These are phyloP conservation scores for Didymella glomerata DNA, from an alignment of 2,329 filamentous ascomycete species.

Conservation along the genomic window DNA sequence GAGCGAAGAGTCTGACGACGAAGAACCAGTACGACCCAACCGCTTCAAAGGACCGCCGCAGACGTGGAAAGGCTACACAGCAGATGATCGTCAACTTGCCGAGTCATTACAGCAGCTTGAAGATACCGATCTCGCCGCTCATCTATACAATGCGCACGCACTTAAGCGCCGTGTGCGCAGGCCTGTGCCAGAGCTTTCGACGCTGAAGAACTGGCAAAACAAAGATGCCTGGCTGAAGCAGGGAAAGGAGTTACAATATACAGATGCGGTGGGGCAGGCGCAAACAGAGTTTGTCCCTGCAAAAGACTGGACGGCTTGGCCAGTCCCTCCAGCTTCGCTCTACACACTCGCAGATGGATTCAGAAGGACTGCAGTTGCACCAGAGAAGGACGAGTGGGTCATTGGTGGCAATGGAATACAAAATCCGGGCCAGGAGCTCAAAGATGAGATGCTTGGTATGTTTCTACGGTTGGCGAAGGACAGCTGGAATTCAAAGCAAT, in stretches of 20 bases:
- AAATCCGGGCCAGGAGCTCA: constrained; percentile 68
- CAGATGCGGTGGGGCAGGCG: constrained; percentile 37
- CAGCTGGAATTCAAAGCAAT: constrained; percentile 57
- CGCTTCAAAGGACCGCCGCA: constrained; percentile 72
- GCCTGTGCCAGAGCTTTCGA: constrained; percentile 24
- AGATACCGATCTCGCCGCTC: constrained; percentile 73
- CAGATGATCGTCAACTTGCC: constrained; percentile 69
- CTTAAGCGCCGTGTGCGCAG: constrained; percentile 64
- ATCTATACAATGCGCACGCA: constrained; percentile 80
- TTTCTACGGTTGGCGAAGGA: constrained; percentile 74
- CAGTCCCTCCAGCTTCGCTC: constrained; percentile 69
- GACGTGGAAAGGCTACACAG: constrained; percentile 72
- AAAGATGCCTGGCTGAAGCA: constrained; percentile 53
- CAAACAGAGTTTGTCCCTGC: constrained; percentile 55
- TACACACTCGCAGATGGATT: constrained; percentile 65
- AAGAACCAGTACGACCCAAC: constrained; percentile 62
- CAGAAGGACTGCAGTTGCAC: constrained; percentile 34
- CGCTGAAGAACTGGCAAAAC: constrained; percentile 48
- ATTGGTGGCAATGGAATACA: constrained; percentile 55
- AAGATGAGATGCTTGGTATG: constrained; percentile 73
- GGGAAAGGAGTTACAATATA: constrained; percentile 38
- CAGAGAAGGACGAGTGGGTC: constrained; percentile 53
- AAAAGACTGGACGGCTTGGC: constrained; percentile 85
- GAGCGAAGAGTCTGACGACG: constrained; percentile 30
- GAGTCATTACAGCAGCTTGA: constrained; percentile 69